Evolutionary conservation across 495 filamentous ascomycete species (phyloP).

Genomic region (Hypoxylon crocopeplum): DNA sequence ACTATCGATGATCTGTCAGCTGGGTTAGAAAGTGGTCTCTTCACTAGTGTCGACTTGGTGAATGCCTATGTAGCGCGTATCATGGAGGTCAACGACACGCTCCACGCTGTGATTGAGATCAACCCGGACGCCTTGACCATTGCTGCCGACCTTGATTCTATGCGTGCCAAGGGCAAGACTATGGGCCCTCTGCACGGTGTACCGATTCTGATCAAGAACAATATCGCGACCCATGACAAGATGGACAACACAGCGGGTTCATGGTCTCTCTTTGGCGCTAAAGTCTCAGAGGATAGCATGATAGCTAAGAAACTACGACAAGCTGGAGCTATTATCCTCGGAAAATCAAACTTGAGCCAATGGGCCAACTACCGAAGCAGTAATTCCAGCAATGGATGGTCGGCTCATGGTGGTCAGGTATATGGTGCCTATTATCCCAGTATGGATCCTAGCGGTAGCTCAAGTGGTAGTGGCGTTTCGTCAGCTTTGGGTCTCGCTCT

Average conservation of each 20-base stretch:
- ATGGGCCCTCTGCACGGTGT: slow-evolving; percentile 45
- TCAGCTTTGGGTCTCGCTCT: slow-evolving; percentile 45
- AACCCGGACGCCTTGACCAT: slow-evolving; percentile 55
- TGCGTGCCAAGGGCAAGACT: slow-evolving; percentile 12
- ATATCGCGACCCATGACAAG: slow-evolving; percentile 41
- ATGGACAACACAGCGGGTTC: slow-evolving; percentile 58
- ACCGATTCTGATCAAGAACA: slow-evolving; percentile 48
- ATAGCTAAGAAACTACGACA: slow-evolving; percentile 53
- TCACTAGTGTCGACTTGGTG: slow-evolving; percentile 64
- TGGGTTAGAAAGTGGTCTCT: slow-evolving; percentile 57
- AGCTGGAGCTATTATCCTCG: slow-evolving; percentile 56
- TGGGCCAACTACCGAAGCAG: slow-evolving; percentile 49
- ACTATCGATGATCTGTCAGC: slow-evolving; percentile 58
- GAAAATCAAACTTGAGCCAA: slow-evolving; percentile 46
- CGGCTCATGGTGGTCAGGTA: slow-evolving; percentile 50
- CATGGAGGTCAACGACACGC: slow-evolving; percentile 46
- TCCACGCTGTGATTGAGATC: slow-evolving; percentile 51
- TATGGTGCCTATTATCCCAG: slow-evolving; percentile 51
- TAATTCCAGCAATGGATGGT: slow-evolving; percentile 55
- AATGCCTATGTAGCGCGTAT: slow-evolving; percentile 54
- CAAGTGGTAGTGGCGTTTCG: slow-evolving; percentile 43
- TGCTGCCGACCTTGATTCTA: slow-evolving; percentile 41
- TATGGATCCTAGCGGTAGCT: slow-evolving; percentile 48
- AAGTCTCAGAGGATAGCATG: slow-evolving; percentile 49
- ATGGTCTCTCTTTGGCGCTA: slow-evolving; percentile 59